Percentiles rank a stretch among this genome's conserved stretches.
Evolutionary conservation across 768 basidiomycete species (phyloP).

Genomic region (Kwoniella sp.): DNA sequence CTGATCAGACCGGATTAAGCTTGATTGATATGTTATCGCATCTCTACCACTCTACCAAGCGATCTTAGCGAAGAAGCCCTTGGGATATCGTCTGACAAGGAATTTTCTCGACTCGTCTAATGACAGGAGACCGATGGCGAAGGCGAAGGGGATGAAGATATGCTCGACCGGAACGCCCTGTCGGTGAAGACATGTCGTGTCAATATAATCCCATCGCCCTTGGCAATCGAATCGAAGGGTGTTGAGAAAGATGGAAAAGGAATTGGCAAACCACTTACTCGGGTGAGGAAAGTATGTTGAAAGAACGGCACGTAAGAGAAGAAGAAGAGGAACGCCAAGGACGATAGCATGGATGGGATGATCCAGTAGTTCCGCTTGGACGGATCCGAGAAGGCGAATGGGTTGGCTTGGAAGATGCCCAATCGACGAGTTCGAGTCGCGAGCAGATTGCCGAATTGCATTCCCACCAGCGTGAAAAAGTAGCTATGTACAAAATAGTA

Average conservation of each 20-base stretch:
- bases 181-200: background rate
- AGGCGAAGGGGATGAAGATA: slow-evolving; percentile 64
- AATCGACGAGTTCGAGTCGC: slow-evolving; percentile 64
- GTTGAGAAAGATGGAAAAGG: background rate
- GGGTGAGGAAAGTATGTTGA: slow-evolving; percentile 63
- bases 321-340: slow-evolving; percentile 60
- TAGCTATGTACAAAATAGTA: slow-evolving; percentile 28
- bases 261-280: slow-evolving; percentile 58
- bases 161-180: slow-evolving; percentile 57
- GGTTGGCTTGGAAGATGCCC: slow-evolving; percentile 65
- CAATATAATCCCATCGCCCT: no score
- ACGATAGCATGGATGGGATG: slow-evolving; percentile 60
- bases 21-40: no score
- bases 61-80: slow-evolving; percentile 47
- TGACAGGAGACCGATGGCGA: slow-evolving; percentile 52
- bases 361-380: slow-evolving; percentile 59
- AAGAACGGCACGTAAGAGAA: slow-evolving; percentile 58
- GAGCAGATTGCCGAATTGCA: slow-evolving; percentile 68
- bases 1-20: no score
- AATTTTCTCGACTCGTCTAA: slow-evolving; percentile 57
- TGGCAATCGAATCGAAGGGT: no score
- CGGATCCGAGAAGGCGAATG: slow-evolving; percentile 48
- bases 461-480: slow-evolving; percentile 61
- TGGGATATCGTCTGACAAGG: slow-evolving; percentile 48
- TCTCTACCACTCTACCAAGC: slow-evolving; percentile 53